Conservation (phyloP, 176 grass and related monocot species). For the Triticum dicoccoides region DNA sequence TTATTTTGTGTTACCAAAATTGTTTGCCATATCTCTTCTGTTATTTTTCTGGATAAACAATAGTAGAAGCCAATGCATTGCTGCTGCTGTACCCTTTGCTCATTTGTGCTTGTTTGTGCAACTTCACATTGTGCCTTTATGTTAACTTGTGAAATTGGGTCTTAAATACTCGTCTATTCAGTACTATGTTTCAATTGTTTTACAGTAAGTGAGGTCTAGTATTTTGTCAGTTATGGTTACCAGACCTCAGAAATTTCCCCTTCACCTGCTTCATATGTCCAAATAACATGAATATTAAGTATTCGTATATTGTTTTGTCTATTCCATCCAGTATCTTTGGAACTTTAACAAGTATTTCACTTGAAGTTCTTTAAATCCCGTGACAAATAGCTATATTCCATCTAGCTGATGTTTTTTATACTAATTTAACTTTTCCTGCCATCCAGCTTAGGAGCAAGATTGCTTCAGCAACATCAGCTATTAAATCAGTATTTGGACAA, state of each 20-base stretch:
- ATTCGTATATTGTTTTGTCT: not conserved
- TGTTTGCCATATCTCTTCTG: not conserved
- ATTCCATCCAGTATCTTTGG: not conserved
- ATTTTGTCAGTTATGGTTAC: not conserved
- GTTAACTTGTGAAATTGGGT: not conserved
- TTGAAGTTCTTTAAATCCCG: not conserved
- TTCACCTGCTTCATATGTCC: not conserved
- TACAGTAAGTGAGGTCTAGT: not conserved
- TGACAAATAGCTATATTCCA: not conserved
- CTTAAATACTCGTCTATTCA: too few relatives aligned
- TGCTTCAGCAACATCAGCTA: conserved; percentile 91
- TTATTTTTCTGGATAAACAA: not conserved
- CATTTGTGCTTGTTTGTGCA: not conserved
- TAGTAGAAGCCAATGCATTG: not conserved
- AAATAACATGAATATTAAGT: not conserved
- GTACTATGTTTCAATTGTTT: not conserved
- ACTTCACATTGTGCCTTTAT: not conserved
- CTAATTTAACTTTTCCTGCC: not conserved
- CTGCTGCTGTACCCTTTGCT: not conserved
- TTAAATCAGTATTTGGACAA: conserved; percentile 98
- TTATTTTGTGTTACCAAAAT: not conserved
- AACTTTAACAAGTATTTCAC: not conserved
- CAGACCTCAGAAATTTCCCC: not conserved
- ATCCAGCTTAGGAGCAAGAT: conserved; percentile 82
- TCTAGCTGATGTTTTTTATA: not conserved